A percentile compares a stretch with the other conserved stretches of the same genome.
Evolutionary conservation across 192 early-diverging fungal genomes (phyloP).

Genomic region (Backusella australiensis): DNA sequence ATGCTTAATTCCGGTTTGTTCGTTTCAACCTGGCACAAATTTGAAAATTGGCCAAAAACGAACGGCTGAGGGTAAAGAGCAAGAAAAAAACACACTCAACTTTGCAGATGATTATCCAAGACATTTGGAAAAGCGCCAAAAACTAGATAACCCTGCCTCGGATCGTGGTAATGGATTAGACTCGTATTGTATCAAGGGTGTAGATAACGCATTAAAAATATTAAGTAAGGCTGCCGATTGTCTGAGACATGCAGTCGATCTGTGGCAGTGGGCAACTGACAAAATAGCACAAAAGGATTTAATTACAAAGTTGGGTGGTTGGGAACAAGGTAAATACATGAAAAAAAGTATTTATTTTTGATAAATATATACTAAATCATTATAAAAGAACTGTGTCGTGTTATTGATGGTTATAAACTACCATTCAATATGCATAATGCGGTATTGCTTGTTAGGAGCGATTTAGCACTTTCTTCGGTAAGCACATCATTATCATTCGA

Average conservation of each 20-base stretch:
- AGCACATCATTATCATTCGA: background rate
- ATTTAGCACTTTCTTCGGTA: slow-evolving; percentile 34
- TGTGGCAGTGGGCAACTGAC: slow-evolving; percentile 26
- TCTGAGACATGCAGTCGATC: slow-evolving; percentile 18
- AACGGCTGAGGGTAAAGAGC: background rate
- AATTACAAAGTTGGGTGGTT: background rate
- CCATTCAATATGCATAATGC: slow-evolving; percentile 38
- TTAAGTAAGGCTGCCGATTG: slow-evolving; percentile 30
- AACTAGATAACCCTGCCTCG: background rate
- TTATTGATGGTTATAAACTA: slow-evolving; percentile 26
- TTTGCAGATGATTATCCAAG: slow-evolving; percentile 2
- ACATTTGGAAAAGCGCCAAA: background rate
- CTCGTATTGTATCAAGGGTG: slow-evolving; percentile 24
- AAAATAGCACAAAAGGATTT: background rate
- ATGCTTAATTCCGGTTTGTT: slow-evolving; percentile 34
- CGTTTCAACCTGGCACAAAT: slow-evolving; percentile 15
- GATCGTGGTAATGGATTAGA: slow-evolving; percentile 17
- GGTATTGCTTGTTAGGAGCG: slow-evolving; percentile 26
- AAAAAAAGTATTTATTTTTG: background rate
- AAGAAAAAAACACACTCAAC: background rate
- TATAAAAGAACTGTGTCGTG: slow-evolving; percentile 15
- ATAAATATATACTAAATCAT: background rate
- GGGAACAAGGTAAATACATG: slow-evolving; percentile 22
- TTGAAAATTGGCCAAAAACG: background rate
- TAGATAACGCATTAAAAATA: slow-evolving; percentile 24